Conservation (phyloP, 2,329 filamentous ascomycete species). For the Ophiostoma montium region DNA sequence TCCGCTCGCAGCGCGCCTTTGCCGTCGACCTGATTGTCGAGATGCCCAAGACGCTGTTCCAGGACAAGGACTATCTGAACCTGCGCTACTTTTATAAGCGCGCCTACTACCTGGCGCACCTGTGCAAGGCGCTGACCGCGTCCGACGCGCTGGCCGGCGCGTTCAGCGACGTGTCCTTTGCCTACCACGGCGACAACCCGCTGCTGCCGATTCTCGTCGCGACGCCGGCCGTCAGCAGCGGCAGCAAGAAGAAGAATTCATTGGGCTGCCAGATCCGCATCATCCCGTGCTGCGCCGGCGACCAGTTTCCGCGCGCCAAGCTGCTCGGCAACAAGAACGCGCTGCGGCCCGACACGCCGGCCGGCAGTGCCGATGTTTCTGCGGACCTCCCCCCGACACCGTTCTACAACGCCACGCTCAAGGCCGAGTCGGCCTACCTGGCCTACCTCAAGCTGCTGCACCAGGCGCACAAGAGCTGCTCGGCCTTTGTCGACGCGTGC, state of each 20-base stretch:
- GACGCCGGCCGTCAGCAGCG: slow-evolving; percentile 12
- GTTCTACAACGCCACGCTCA: slow-evolving; percentile 79
- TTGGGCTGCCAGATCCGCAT: slow-evolving; percentile 46
- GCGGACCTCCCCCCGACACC: slow-evolving; percentile 43
- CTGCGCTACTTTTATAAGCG: slow-evolving; percentile 90
- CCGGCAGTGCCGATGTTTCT: slow-evolving; percentile 26
- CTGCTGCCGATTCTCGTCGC: slow-evolving; percentile 53
- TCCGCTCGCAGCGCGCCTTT: slow-evolving; percentile 43
- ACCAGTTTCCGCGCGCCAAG: slow-evolving; percentile 57
- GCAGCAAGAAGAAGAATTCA: background rate
- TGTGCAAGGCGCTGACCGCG: slow-evolving; percentile 53
- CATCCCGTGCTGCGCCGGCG: slow-evolving; percentile 57
- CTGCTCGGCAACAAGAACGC: slow-evolving; percentile 56
- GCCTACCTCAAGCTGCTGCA: slow-evolving; percentile 65
- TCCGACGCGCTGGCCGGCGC: slow-evolving; percentile 36
- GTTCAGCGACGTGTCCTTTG: slow-evolving; percentile 47
- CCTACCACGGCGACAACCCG: slow-evolving; percentile 55
- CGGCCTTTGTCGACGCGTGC: slow-evolving; percentile 69
- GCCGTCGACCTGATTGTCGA: slow-evolving; percentile 73
- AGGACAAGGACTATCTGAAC: slow-evolving; percentile 89
- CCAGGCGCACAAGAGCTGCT: slow-evolving; percentile 51
- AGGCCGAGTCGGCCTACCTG: slow-evolving; percentile 60
- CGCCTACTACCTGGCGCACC: slow-evolving; percentile 76
- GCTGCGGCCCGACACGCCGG: slow-evolving; percentile 41
- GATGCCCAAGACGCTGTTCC: slow-evolving; percentile 69